Evolutionary conservation across 768 basidiomycete species (phyloP).

Genomic region (Mycena rosella): DNA sequence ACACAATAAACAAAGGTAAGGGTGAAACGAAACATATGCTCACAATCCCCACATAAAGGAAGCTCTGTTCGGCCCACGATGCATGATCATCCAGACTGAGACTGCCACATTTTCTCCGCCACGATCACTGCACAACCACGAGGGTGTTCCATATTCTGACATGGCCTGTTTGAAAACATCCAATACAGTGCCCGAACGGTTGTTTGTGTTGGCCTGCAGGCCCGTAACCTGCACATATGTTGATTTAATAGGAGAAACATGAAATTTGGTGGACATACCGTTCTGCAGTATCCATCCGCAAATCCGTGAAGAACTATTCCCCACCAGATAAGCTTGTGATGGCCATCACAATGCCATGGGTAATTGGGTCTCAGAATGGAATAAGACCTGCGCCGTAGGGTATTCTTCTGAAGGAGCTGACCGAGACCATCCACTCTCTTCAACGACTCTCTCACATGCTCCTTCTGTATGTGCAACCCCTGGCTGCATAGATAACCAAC

Average conservation of each 20-base stretch:
- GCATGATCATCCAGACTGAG: constrained; percentile 51
- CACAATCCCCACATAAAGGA: constrained; percentile 53
- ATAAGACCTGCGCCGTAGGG: constrained; percentile 35
- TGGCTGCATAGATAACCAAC: constrained; percentile 37
- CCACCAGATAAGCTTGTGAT: constrained; percentile 39
- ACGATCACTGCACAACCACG: constrained; percentile 47
- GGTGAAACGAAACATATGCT: constrained; percentile 12
- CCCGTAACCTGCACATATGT: constrained; percentile 38
- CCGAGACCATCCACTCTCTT: constrained; percentile 41
- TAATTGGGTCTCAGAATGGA: constrained; percentile 39
- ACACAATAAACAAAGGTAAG: neutral
- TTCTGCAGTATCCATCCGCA: constrained; percentile 47
- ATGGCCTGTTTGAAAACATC: constrained; percentile 41
- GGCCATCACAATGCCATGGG: constrained; percentile 43
- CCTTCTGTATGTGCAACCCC: constrained; percentile 39
- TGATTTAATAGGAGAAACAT: neutral
- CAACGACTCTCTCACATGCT: constrained; percentile 34
- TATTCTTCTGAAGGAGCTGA: constrained; percentile 32
- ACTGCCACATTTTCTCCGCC: constrained; percentile 52
- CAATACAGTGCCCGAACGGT: constrained; percentile 45
- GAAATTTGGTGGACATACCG: constrained; percentile 28
- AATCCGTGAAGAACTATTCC: constrained; percentile 45
- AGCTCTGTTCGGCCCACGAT: constrained; percentile 44
- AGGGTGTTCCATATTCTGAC: constrained; percentile 43
- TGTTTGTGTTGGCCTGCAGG: constrained; percentile 44